These are phyloP conservation scores for Calocybe gangraenosa DNA, from an alignment of 768 basidiomycete genomes.

Conservation along the genomic window DNA sequence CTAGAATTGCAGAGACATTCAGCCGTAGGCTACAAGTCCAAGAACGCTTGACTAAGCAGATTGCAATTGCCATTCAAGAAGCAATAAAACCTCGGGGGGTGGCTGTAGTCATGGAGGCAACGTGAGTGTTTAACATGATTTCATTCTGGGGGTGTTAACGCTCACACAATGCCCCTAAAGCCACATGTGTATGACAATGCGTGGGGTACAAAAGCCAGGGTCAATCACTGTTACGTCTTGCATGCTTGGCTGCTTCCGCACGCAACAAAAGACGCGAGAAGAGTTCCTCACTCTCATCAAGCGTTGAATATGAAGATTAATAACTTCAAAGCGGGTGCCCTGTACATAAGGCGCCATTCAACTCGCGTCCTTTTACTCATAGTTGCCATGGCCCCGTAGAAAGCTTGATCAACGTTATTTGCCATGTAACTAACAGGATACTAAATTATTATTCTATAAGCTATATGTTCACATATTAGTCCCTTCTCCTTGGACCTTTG, in stretches of 20 bases:
- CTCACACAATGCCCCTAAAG: slow-evolving; percentile 32
- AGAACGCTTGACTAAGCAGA: slow-evolving; percentile 95
- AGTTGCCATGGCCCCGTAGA: too few relatives aligned
- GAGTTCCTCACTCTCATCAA: slow-evolving; percentile 91
- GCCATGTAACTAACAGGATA: too few relatives aligned
- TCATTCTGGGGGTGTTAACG: slow-evolving; percentile 8
- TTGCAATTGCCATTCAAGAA: slow-evolving; percentile 96
- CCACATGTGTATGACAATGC: slow-evolving; percentile 99
- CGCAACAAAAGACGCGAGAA: slow-evolving; percentile 97
- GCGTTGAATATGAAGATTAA: slow-evolving; percentile 23
- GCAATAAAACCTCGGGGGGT: slow-evolving; percentile 97
- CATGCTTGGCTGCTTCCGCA: slow-evolving; percentile 97
- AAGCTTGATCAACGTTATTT: too few relatives aligned
- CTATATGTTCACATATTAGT: slow-evolving; percentile 28
- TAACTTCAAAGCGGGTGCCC: background rate
- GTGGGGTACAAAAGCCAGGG: slow-evolving; percentile 98
- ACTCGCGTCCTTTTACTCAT: slow-evolving; percentile 7
- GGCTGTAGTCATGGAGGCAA: slow-evolving; percentile 98
- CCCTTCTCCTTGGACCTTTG: slow-evolving; percentile 54
- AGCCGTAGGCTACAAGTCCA: slow-evolving; percentile 95
- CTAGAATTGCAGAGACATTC: slow-evolving; percentile 96
- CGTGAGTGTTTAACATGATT: slow-evolving; percentile 45
- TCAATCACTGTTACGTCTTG: slow-evolving; percentile 93
- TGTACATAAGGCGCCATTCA: slow-evolving; percentile 12
- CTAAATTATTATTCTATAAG: background rate